Percentiles rank a stretch among this genome's conserved stretches.
These are phyloP conservation scores for Phlyctochytrium planicorne DNA, from an alignment of 192 early-diverging fungal species.

Conservation along the genomic window DNA sequence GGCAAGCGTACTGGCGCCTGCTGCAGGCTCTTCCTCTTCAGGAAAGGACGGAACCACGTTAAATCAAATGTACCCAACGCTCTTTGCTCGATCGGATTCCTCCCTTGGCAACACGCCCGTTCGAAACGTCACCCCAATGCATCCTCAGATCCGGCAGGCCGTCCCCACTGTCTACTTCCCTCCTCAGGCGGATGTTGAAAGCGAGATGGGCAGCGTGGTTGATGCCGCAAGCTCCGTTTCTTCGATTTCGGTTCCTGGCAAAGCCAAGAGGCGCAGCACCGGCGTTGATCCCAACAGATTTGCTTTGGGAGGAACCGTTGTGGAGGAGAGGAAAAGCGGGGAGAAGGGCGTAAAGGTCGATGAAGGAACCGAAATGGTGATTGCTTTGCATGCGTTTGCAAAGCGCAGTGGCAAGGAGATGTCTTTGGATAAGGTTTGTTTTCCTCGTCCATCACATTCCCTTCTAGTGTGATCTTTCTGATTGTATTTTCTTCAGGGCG, in stretches of 20 bases:
- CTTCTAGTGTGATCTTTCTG: not conserved
- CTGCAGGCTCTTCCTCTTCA: too few relatives aligned
- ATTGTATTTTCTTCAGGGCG: conserved; percentile 26
- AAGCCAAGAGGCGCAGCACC: too few relatives aligned
- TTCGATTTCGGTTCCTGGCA: not conserved
- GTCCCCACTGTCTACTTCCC: conserved; percentile 46
- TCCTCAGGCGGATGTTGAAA: conserved; percentile 38
- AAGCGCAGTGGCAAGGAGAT: conserved; percentile 43
- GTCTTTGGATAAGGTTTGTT: conserved; percentile 38
- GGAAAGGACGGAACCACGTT: too few relatives aligned
- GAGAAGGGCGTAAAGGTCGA: not conserved
- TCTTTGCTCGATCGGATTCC: too few relatives aligned
- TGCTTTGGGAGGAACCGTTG: not conserved
- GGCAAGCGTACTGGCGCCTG: too few relatives aligned
- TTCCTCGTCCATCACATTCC: not conserved
- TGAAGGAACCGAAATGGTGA: conserved; percentile 26
- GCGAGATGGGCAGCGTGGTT: conserved; percentile 45
- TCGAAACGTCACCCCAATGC: too few relatives aligned
- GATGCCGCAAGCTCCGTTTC: not conserved
- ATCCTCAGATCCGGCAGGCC: too few relatives aligned
- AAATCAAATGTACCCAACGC: conserved; percentile 35
- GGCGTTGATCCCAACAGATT: not conserved
- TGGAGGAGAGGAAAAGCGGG: too few relatives aligned
- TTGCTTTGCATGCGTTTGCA: conserved; percentile 40
- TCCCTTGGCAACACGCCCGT: too few relatives aligned